Percentiles rank a stretch among this genome's conserved stretches.
These are phyloP conservation scores for Astragalus membranaceus DNA, from an alignment of 306 rosid genomes.

Conservation along the genomic window DNA sequence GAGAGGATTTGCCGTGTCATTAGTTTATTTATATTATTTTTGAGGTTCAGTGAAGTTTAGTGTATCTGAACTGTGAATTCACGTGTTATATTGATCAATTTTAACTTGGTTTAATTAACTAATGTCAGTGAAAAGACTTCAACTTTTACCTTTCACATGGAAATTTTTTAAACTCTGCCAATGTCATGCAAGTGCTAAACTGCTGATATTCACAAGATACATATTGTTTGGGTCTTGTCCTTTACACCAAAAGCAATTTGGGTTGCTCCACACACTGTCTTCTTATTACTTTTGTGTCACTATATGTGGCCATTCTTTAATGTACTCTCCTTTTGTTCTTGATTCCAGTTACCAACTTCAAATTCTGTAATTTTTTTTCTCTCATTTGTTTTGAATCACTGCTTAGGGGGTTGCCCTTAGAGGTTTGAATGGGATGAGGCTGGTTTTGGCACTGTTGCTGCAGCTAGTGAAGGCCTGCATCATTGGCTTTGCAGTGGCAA, in stretches of 20 bases:
- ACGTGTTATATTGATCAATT: constrained; percentile 7
- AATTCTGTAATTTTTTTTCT: constrained; percentile 14
- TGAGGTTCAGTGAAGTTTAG: not conserved
- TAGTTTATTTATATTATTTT: not conserved
- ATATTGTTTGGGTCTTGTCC: constrained; percentile 20
- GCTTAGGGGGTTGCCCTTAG: constrained; percentile 26
- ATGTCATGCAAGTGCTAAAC: constrained; percentile 6
- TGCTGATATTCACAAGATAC: constrained; percentile 13
- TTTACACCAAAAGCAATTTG: constrained; percentile 53
- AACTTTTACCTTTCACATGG: constrained; percentile 31
- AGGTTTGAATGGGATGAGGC: constrained; percentile 47
- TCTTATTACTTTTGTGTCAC: constrained; percentile 44
- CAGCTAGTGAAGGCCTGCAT: constrained; percentile 46
- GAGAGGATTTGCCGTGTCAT: not conserved
- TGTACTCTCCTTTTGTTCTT: constrained; percentile 38
- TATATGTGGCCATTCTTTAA: constrained; percentile 36
- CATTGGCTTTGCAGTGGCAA: constrained; percentile 39
- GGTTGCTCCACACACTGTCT: constrained; percentile 29
- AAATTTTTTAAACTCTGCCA: constrained; percentile 35
- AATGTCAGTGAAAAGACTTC: constrained; percentile 25
- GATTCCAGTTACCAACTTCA: constrained; percentile 47
- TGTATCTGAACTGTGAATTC: constrained; percentile 4
- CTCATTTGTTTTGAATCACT: constrained; percentile 21
- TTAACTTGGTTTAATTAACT: constrained; percentile 10
- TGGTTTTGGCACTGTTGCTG: constrained; percentile 36